Conservation (phyloP, 139 green algal species). For the Asterochloris sp. region DNA sequence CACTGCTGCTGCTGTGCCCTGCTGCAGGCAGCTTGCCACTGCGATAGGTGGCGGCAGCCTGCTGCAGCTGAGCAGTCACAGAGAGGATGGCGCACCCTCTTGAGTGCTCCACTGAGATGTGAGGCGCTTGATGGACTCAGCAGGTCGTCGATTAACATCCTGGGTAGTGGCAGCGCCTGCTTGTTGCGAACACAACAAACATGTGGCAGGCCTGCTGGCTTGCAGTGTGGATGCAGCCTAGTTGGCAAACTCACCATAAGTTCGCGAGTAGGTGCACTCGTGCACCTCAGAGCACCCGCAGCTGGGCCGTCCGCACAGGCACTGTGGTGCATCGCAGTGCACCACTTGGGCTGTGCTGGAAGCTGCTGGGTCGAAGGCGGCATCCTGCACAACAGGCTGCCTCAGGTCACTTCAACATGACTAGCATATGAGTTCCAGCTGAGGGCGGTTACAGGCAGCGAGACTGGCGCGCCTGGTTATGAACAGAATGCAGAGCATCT, state of each 20-base stretch:
- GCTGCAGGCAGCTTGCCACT: not conserved
- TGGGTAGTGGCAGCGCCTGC: too few relatives aligned
- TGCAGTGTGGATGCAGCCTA: not conserved
- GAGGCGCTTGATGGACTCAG: too few relatives aligned
- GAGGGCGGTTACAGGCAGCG: too few relatives aligned
- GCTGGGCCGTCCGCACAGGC: slow-evolving; percentile 64
- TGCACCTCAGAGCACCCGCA: slow-evolving; percentile 52
- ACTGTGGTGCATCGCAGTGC: slow-evolving; percentile 52
- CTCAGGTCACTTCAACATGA: not conserved
- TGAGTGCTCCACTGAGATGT: too few relatives aligned
- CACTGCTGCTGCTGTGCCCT: not conserved
- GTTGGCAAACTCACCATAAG: slow-evolving; percentile 61
- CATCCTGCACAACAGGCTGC: slow-evolving; percentile 34
- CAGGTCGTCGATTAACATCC: too few relatives aligned
- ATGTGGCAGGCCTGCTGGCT: too few relatives aligned
- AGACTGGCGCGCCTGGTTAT: too few relatives aligned
- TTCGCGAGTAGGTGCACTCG: slow-evolving; percentile 76
- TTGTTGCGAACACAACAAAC: too few relatives aligned
- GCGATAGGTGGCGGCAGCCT: too few relatives aligned
- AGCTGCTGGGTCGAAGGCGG: slow-evolving; percentile 57
- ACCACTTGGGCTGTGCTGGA: slow-evolving; percentile 58
- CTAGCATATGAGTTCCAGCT: not conserved
- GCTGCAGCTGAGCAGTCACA: too few relatives aligned
- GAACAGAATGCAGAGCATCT: too few relatives aligned
- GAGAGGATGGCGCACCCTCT: too few relatives aligned